Base-by-base conservation (phyloP, 495 filamentous ascomycete species). In the Umbilicaria muhlenbergii region DNA sequence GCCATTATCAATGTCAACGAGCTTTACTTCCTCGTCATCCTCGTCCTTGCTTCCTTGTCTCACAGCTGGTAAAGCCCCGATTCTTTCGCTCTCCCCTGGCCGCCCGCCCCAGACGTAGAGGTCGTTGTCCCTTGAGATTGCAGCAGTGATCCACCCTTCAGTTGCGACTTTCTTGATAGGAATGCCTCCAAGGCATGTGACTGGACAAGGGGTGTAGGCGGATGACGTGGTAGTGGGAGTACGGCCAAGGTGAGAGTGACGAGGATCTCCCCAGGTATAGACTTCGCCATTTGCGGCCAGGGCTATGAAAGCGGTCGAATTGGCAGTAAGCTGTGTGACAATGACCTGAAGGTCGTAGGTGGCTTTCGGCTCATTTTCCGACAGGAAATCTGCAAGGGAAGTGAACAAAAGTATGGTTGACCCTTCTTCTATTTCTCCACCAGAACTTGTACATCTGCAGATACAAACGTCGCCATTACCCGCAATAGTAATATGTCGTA, bases 91-190 rank as follows among this genome's bases (percentile, higher is more conserved):
- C 53, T 51, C 53, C 34, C 57, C 47, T 3, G 34, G 43, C 31
- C 38, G 32, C 28, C 64, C 57, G 38, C 80, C 78, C 81, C 81
- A 85, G 35, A 72, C 46, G 54, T 83, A 84, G 3, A 81, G 54
- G 51, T 78, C 78, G 35, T 64, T 54, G 2, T 74, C 71, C 2
- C 55, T 50, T 0, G 72, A 77, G 13, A 84, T 43, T 0, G 77
- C 79, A 0, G 71, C 75, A 0, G 67, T 59, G 1, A 71, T 39
- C 56, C 70, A 81, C 2, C 76, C 76, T 14, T 69, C 67, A 1
- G 61, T 56, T 6, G 67, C 64, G 19, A 83, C 59, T 43, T 72
- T 75, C n/a, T 36, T 51, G 42, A 80, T 67, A 10, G 67, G 66
- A 19, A 79, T 55, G 36, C 70, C 65, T 2, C 52, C 53, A 11